Evolutionary conservation across 2,329 filamentous ascomycete species (phyloP).

Genomic region (Periconia sp.): DNA sequence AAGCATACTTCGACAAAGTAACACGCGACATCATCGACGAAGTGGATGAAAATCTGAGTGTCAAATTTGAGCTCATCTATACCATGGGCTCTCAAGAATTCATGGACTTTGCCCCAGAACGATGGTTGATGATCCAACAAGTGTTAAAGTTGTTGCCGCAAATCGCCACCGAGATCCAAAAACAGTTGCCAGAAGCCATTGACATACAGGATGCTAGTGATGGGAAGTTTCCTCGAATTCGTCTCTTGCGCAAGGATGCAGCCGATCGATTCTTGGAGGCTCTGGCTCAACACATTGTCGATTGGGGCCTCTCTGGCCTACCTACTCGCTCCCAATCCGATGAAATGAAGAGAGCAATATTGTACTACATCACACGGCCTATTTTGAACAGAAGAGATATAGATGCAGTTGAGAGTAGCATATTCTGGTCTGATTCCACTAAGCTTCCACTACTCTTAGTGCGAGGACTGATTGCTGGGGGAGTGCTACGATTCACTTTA

Average conservation of each 20-base stretch:
- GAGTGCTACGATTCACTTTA: slow-evolving; percentile 59
- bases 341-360: slow-evolving; percentile 45
- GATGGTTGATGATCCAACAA: slow-evolving; percentile 61
- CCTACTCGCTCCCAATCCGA: background rate
- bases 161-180: slow-evolving; percentile 33
- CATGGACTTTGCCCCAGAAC: slow-evolving; percentile 55
- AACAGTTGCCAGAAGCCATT: slow-evolving; percentile 41
- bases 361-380: slow-evolving; percentile 23
- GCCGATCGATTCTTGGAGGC: background rate
- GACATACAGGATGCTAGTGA: slow-evolving; percentile 40
- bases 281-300: background rate
- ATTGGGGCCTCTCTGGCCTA: background rate
- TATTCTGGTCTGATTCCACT: slow-evolving; percentile 42
- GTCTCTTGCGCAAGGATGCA: slow-evolving; percentile 38
- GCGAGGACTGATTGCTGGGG: slow-evolving; percentile 58
- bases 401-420: background rate
- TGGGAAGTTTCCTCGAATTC: slow-evolving; percentile 28
- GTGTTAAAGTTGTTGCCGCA: slow-evolving; percentile 51
- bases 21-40: slow-evolving; percentile 64
- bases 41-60: slow-evolving; percentile 64
- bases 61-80: slow-evolving; percentile 65
- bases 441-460: slow-evolving; percentile 50
- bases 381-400: slow-evolving; percentile 50
- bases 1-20: slow-evolving; percentile 48
- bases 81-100: slow-evolving; percentile 59